phyloP scores from a whole-genome alignment of 345 rosid species.

The Murraya paniculata region DNA sequence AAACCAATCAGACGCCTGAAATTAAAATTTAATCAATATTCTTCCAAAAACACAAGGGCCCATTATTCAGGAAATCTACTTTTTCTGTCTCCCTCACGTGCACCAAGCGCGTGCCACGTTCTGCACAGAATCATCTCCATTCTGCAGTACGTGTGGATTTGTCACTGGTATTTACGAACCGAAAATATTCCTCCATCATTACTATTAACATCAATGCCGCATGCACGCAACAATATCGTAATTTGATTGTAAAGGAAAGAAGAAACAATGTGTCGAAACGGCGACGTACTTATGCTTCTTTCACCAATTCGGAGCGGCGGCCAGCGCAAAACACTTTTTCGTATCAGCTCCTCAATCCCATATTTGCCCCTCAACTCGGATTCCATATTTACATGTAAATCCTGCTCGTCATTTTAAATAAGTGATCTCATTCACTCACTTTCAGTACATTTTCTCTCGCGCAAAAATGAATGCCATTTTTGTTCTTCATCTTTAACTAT shows the following conservation, averaged over 20 bases:
- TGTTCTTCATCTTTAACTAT: neutral
- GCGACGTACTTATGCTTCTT: conserved; percentile 10
- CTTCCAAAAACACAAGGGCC: neutral
- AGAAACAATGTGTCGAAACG: conserved; percentile 13
- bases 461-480: neutral
- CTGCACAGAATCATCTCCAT: too few species aligned
- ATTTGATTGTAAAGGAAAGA: conserved; percentile 13
- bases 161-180: neutral
- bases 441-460: too few species aligned
- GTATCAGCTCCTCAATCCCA: neutral
- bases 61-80: neutral
- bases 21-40: neutral
- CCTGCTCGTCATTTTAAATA: too few species aligned
- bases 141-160: too few species aligned
- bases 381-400: too few species aligned
- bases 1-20: neutral
- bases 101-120: neutral
- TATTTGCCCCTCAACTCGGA: neutral
- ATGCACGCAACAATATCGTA: too few species aligned
- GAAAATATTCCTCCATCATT: conserved; percentile 16
- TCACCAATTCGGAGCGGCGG: neutral
- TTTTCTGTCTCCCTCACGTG: conserved; percentile 4
- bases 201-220: too few species aligned
- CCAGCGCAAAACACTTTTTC: neutral
- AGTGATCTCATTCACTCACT: too few species aligned